Evolutionary conservation across 2,329 filamentous ascomycete genomes (phyloP).

Genomic region (Sarocladium strictum): DNA sequence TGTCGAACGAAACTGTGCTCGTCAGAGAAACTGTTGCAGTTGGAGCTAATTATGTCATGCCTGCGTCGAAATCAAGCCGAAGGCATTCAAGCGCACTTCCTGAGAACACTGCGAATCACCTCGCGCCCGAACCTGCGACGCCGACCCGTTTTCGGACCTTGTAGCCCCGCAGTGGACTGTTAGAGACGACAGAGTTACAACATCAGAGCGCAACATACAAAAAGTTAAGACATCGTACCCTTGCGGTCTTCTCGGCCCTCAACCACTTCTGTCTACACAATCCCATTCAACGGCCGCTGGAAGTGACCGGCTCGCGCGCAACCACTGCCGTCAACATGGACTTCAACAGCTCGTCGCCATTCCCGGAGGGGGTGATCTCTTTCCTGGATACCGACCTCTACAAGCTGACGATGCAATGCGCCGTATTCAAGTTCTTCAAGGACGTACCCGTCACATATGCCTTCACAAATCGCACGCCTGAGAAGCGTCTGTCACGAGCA

Average conservation of each 20-base stretch:
- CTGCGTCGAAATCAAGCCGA: neutral
- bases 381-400: conserved; percentile 82
- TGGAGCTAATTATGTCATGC: too few species aligned
- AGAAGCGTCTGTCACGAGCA: conserved; percentile 80
- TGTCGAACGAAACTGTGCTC: neutral
- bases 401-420: conserved; percentile 99
- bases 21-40: neutral
- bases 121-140: neutral
- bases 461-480: conserved; percentile 91
- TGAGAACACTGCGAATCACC: neutral
- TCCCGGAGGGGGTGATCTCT: conserved; percentile 72
- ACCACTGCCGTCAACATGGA: conserved; percentile 39
- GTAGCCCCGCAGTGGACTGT: conserved; percentile 4
- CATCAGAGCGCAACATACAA: conserved; percentile 3
- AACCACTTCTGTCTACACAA: neutral
- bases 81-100: neutral
- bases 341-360: conserved; percentile 60
- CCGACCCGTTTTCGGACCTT: conserved; percentile 4
- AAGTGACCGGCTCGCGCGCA: neutral
- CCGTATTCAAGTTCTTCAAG: conserved; percentile 86
- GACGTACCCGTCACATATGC: conserved; percentile 79
- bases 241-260: neutral
- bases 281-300: neutral
- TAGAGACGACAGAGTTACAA: neutral
- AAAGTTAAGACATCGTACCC: neutral